These are phyloP conservation scores for Pseudocercospora macadamiae DNA, from an alignment of 2,329 filamentous ascomycete species.

Conservation along the genomic window DNA sequence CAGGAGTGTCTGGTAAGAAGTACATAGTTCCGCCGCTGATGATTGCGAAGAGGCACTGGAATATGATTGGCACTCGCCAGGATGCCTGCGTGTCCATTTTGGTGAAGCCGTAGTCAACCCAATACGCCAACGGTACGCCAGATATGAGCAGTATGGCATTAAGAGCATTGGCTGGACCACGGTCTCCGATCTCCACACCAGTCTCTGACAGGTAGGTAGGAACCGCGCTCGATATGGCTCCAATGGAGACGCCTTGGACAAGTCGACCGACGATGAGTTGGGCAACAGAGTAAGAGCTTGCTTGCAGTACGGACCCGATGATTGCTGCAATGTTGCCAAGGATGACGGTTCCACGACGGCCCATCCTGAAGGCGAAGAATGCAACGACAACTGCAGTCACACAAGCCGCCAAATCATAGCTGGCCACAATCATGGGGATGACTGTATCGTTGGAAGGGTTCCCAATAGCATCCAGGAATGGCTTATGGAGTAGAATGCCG, in stretches of 20 bases:
- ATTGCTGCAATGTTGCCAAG: conserved; percentile 53
- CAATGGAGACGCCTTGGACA: conserved; percentile 52
- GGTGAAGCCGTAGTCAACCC: conserved; percentile 23
- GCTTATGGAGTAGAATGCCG: conserved; percentile 22
- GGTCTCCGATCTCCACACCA: conserved; percentile 19
- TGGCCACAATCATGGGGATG: conserved; percentile 32
- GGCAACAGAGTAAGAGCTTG: conserved; percentile 38
- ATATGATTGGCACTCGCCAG: conserved; percentile 21
- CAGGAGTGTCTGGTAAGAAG: conserved; percentile 20
- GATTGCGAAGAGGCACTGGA: conserved; percentile 25
- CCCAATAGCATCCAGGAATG: conserved; percentile 28
- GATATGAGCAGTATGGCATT: conserved; percentile 18
- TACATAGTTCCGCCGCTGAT: conserved; percentile 28
- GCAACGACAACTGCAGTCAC: conserved; percentile 42
- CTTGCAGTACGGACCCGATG: conserved; percentile 46
- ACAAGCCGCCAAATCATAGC: conserved; percentile 51
- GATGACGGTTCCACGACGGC: conserved; percentile 51
- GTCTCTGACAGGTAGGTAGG: conserved; percentile 50
- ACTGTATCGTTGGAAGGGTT: conserved; percentile 27
- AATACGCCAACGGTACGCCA: conserved; percentile 22
- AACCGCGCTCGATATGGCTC: conserved; percentile 29
- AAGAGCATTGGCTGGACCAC: conserved; percentile 20
- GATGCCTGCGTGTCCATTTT: conserved; percentile 7
- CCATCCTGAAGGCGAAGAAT: conserved; percentile 50
- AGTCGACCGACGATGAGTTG: conserved; percentile 54